phyloP scores from a whole-genome alignment of 495 filamentous ascomycete species.

The Paragyromitra xinjiangensis region DNA sequence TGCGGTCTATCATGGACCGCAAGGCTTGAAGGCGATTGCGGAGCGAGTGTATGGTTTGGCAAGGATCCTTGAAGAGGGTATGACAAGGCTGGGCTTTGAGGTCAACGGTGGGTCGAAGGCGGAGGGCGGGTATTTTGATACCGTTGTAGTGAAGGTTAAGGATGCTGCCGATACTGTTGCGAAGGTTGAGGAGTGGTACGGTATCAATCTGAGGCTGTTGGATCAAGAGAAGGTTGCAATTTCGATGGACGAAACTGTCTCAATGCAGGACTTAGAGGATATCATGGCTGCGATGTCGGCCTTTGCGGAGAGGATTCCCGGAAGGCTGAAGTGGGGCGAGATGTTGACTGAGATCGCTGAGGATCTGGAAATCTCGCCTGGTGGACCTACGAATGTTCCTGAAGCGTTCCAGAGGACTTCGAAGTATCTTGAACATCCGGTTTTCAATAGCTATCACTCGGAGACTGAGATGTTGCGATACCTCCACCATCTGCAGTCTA shows the following conservation, averaged over 20 bases:
- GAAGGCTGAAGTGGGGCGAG: conserved; percentile 57
- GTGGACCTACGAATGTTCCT: conserved; percentile 62
- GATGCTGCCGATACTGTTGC: conserved; percentile 63
- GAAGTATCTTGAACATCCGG: conserved; percentile 84
- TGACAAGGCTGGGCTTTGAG: conserved; percentile 72
- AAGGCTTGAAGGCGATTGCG: conserved; percentile 85
- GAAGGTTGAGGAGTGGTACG: conserved; percentile 63
- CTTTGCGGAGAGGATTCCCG: conserved; percentile 53
- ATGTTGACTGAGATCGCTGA: conserved; percentile 60
- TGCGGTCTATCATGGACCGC: conserved; percentile 94
- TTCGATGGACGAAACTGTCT: conserved; percentile 77
- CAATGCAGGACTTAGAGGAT: conserved; percentile 67
- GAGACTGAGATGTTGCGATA: conserved; percentile 96
- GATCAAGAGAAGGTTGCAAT: conserved; percentile 70
- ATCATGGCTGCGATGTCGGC: conserved; percentile 62
- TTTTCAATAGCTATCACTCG: conserved; percentile 97
- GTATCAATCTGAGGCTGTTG: conserved; percentile 73
- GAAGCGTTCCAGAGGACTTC: conserved; percentile 74
- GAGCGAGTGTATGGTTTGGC: conserved; percentile 77
- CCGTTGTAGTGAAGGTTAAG: conserved; percentile 69
- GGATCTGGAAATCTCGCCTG: conserved; percentile 60
- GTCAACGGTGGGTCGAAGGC: conserved; percentile 67
- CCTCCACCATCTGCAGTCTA: conserved; percentile 92
- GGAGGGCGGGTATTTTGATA: conserved; percentile 78
- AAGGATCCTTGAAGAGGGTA: conserved; percentile 71